phyloP scores from a whole-genome alignment of 352 stramenopile species.

The Globisporangium cederbergense region DNA sequence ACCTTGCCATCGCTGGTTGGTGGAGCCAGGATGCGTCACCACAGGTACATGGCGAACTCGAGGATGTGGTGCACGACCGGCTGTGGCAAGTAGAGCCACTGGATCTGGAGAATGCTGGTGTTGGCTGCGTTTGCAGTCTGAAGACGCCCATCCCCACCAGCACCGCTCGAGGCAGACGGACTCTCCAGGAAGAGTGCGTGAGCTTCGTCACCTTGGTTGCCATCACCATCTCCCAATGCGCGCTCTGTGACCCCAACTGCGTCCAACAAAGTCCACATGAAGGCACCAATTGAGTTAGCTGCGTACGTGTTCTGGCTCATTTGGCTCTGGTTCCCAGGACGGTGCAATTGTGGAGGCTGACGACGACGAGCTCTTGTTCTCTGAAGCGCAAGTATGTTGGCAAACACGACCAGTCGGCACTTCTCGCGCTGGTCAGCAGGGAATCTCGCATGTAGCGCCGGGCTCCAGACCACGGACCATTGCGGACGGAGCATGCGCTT shows the following conservation, averaged over 20 bases:
- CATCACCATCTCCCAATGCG: background rate
- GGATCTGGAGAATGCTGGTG: conserved; percentile 13
- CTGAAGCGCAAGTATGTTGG: conserved; percentile 38
- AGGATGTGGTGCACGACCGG: conserved; percentile 48
- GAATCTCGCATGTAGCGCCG: conserved; percentile 46
- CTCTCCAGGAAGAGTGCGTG: no score
- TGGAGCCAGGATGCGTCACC: conserved; percentile 23
- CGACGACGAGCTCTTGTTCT: background rate
- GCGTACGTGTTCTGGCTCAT: background rate
- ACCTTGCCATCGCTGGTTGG: no score
- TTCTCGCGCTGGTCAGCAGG: conserved; percentile 50
- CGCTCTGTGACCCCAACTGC: background rate
- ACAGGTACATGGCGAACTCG: conserved; percentile 58
- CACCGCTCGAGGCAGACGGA: no score
- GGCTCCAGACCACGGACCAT: conserved; percentile 65
- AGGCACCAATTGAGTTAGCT: background rate
- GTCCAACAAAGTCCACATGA: background rate
- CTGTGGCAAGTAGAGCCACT: conserved; percentile 43
- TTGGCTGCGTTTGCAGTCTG: background rate
- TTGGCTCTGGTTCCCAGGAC: background rate
- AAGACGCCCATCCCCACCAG: background rate
- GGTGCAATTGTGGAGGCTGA: background rate
- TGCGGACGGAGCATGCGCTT: conserved; percentile 40
- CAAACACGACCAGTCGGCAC: conserved; percentile 48
- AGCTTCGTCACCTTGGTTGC: background rate